Evolutionary conservation across 257 asterid genomes (phyloP), one percentile per base, ranked within the genome.

Genomic region (Fraxinus cuspidata): DNA sequence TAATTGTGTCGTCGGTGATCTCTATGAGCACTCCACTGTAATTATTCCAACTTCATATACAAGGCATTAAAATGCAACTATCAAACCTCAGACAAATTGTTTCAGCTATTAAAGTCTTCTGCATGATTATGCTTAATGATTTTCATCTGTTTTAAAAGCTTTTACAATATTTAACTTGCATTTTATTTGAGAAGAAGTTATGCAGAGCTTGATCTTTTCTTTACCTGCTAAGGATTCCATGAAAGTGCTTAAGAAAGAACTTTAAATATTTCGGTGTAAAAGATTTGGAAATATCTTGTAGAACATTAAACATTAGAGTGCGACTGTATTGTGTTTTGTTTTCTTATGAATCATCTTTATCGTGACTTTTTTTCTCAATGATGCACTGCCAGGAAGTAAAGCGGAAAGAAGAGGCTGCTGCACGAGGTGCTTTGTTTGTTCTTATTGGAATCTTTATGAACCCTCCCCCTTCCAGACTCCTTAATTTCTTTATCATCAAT

Each of bases 371-470:
- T 38, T 38, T 11, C 18, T 53, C 28, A 69, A 56, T 79, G 56
- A 28, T 81, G 76, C 73, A 74, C 72, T 75, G 7, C 74, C 87
- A 92, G 97, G 97, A 88, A 71, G 92, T 92, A 63, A 92, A 77
- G 83, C 86, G 90, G 83, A 92, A 82, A 81, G 97, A 92, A 84
- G 95, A 92, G 81, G 97, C 97, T 81, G 96, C 94, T 69, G 92
- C 96, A 53, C 89, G 97, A 89, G 99, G 99, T 92, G 72, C 38
- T 74, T 69, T 82, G 18, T 72, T 76, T 47, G 19, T 73, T 71
- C 65, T 42, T 71, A 69, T 34, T 77, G 23, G 6, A 65, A 77
- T 58, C 53, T 80, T 44, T 44, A 35, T 71, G 34, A 9, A 70
- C 65, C 40, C 40, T 18, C 35, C 67, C 35, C 27, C 66, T 37